These are phyloP conservation scores for Phycomyces blakesleeanus DNA, from an alignment of 192 early-diverging fungal genomes.

Conservation along the genomic window DNA sequence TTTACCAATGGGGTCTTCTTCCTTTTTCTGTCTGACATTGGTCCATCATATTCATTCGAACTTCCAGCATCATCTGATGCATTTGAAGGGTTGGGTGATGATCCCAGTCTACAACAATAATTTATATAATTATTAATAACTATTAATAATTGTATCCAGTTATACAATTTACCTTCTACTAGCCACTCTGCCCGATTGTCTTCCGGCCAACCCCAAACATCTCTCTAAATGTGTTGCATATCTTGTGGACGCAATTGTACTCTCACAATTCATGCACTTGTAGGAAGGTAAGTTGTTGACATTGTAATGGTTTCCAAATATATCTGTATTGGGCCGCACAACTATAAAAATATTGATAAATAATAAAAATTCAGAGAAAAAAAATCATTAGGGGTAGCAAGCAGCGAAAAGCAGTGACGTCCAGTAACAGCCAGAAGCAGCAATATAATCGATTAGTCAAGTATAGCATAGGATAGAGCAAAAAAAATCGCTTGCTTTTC, in stretches of 20 bases:
- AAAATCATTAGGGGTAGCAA: too few species aligned
- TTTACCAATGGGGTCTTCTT: not conserved
- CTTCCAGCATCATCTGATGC: not conserved
- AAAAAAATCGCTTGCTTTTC: too few species aligned
- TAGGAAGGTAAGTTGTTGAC: conserved; percentile 56
- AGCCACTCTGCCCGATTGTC: conserved; percentile 55
- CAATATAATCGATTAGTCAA: too few species aligned
- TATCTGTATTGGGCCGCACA: conserved; percentile 51
- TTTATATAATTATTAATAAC: not conserved
- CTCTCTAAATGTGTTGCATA: conserved; percentile 93
- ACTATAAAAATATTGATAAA: too few species aligned
- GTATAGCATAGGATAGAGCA: too few species aligned
- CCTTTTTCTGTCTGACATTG: not conserved
- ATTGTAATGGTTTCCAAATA: conserved; percentile 61
- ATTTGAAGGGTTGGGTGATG: not conserved
- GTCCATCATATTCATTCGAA: not conserved
- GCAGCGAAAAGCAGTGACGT: too few species aligned
- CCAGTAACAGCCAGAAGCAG: too few species aligned
- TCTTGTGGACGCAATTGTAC: conserved; percentile 72
- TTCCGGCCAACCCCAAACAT: conserved; percentile 79
- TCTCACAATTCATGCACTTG: conserved; percentile 79
- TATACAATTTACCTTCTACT: conserved; percentile 37
- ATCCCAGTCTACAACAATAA: not conserved
- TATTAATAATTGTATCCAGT: not conserved
- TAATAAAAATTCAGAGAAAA: too few species aligned